Conservation (phyloP, 2,329 filamentous ascomycete species). For the Kalaharituber pfeilii region DNA sequence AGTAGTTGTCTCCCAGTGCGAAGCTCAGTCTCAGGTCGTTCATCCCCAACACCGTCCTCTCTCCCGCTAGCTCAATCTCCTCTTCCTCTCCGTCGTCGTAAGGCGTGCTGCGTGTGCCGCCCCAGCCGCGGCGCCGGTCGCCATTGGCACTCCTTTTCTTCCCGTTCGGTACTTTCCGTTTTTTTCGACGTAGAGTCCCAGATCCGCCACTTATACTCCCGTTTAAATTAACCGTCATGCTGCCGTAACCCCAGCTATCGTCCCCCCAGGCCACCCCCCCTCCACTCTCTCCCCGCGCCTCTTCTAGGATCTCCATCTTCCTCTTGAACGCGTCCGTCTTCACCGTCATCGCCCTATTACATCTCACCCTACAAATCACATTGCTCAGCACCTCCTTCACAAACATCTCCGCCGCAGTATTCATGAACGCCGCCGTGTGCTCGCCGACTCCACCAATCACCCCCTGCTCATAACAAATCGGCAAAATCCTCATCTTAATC, state of each 20-base stretch:
- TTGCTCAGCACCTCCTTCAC: conserved; percentile 48
- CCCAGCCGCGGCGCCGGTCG: neutral
- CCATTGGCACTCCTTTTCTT: neutral
- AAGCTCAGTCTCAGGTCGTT: conserved; percentile 17
- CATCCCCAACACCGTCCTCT: conserved; percentile 15
- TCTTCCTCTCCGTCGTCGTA: conserved; percentile 11
- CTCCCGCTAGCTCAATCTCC: conserved; percentile 2
- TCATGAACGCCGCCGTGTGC: conserved; percentile 47
- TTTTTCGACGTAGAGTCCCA: neutral
- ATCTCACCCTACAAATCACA: conserved; percentile 46
- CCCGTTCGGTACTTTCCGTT: neutral
- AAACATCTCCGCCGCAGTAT: conserved; percentile 47
- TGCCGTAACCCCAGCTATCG: too few species aligned
- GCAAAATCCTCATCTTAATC: conserved; percentile 48
- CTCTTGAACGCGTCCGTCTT: conserved; percentile 14
- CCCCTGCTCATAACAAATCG: conserved; percentile 50
- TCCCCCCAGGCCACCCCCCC: neutral
- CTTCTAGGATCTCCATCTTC: neutral
- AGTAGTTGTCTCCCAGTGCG: conserved; percentile 15
- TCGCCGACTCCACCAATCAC: conserved; percentile 41
- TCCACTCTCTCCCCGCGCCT: neutral
- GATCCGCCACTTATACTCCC: neutral
- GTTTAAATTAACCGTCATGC: neutral
- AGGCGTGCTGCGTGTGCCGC: neutral
- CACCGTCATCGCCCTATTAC: conserved; percentile 32